Evolutionary conservation across 176 grass and related monocot genomes (phyloP), one percentile per base, ranked within the genome.

Genomic region (Eleusine coracana): DNA sequence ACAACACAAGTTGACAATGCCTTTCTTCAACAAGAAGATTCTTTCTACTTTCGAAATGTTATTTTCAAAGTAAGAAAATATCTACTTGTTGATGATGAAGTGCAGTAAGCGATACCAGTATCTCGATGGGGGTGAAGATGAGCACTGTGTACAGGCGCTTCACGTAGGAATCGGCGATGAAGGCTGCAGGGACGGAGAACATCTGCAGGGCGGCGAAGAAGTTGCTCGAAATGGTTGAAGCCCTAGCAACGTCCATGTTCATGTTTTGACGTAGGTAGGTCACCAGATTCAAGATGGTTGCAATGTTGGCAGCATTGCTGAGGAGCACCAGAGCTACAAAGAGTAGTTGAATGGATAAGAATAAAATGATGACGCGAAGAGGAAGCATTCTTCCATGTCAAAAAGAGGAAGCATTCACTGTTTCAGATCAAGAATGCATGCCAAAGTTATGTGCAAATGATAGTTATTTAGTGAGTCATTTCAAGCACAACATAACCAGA

Each of bases 81-180:
- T 60, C 20, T 60, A 25, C 10, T 60, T 59, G 20, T 60, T 59
- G 20, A 21, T 2, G 1, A 60, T 1, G 15, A 55, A 5, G 52
- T 55, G 52, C 52, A 55, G 52, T 55, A 54, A 20, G 48, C 15
- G 1, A 20, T 89, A 94, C 88, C 83, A 94, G 34, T 18, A 91
- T 86, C 77, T 86, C 83, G 1, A 94, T 50, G 13, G 83, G 88
- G 0, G 16, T 79, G 16, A 94, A 75, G 28, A 94, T 78, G 45
- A 88, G 72, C 28, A 91, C 75, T 5, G 83, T 78, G 63, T 88
- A 88, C 28, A 88, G 86, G 23, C 92, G 79, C 40, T 85, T 88
- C 51, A 91, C 64, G 80, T 91, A 94, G 20, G 92, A 94, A 60
- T 94, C 92, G 0, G 92, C 87, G 15, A 94, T 58, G 83, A 91